These are phyloP conservation scores for Nyssa sinensis DNA, from an alignment of 148 eudicot genomes.

Conservation along the genomic window DNA sequence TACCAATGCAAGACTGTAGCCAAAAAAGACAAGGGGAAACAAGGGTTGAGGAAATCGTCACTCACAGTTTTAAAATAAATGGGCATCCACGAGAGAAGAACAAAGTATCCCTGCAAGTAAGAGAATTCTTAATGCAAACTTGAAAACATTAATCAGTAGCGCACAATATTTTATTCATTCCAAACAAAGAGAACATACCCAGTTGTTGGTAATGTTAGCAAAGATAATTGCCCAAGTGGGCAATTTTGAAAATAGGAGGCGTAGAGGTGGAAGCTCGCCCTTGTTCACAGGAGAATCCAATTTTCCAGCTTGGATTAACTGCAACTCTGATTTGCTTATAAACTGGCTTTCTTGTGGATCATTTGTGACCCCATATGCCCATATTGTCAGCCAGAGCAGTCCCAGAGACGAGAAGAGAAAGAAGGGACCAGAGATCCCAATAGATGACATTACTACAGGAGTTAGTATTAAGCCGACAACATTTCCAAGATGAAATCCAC, in stretches of 20 bases:
- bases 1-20: not conserved
- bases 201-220: slow-evolving; percentile 86
- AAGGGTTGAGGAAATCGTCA: slow-evolving; percentile 3
- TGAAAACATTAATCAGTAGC: not conserved
- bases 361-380: slow-evolving; percentile 62
- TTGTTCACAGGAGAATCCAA: slow-evolving; percentile 27
- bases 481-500: slow-evolving; percentile 95
- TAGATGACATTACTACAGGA: slow-evolving; percentile 60
- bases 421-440: slow-evolving; percentile 85
- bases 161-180: not conserved
- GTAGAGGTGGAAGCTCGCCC: slow-evolving; percentile 37
- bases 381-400: slow-evolving; percentile 64
- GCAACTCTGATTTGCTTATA: slow-evolving; percentile 55
- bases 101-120: slow-evolving; percentile 89
- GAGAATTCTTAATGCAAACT: not conserved
- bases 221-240: slow-evolving; percentile 92
- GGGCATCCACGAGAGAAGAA: slow-evolving; percentile 99
- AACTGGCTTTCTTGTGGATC: slow-evolving; percentile 62
- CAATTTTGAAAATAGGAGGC: slow-evolving; percentile 61
- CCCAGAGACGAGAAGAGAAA: slow-evolving; percentile 80
- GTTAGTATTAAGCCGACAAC: slow-evolving; percentile 73
- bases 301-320: slow-evolving; percentile 72
- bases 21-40: not conserved
- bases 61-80: slow-evolving; percentile 89
- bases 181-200: slow-evolving; percentile 46